These are phyloP conservation scores for Hamamelis virginiana DNA, from an alignment of 164 flowering plant species.

Conservation along the genomic window DNA sequence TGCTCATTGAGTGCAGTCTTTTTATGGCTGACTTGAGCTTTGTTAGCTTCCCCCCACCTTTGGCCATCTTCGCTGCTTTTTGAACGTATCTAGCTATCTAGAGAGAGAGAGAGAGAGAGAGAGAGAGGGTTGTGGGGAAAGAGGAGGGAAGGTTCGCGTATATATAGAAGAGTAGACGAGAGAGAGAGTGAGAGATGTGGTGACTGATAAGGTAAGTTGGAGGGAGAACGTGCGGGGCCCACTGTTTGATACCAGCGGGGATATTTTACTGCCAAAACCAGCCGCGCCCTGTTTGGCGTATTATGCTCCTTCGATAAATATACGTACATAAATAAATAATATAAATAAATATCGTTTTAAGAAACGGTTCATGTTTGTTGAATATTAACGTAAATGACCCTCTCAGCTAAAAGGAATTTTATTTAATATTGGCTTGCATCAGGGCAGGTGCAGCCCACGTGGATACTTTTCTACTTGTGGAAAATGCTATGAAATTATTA, in stretches of 20 bases:
- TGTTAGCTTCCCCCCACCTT: conserved; percentile 25
- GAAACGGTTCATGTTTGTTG: too few species aligned
- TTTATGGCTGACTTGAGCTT: conserved; percentile 37
- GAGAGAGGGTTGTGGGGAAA: conserved; percentile 12
- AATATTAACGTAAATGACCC: too few species aligned
- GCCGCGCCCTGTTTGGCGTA: conserved; percentile 6
- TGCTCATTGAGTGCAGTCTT: conserved; percentile 26
- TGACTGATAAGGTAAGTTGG: too few species aligned
- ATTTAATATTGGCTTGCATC: too few species aligned
- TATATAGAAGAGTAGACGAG: conserved; percentile 4
- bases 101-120: conserved; percentile 16
- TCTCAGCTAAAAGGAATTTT: too few species aligned
- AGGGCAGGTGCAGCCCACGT: too few species aligned
- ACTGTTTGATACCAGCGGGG: conserved; percentile 23
- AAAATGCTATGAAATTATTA: too few species aligned
- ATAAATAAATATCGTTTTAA: too few species aligned
- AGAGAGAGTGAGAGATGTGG: not conserved
- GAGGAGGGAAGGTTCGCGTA: conserved; percentile 28
- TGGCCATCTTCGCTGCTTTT: conserved; percentile 21
- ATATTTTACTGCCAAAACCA: conserved; percentile 13
- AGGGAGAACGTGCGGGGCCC: too few species aligned
- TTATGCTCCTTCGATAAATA: not conserved
- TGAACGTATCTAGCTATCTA: not conserved
- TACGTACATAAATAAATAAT: too few species aligned
- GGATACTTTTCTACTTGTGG: too few species aligned